Conservation (phyloP, 495 filamentous ascomycete genomes). For the Penicillium turbatum region DNA sequence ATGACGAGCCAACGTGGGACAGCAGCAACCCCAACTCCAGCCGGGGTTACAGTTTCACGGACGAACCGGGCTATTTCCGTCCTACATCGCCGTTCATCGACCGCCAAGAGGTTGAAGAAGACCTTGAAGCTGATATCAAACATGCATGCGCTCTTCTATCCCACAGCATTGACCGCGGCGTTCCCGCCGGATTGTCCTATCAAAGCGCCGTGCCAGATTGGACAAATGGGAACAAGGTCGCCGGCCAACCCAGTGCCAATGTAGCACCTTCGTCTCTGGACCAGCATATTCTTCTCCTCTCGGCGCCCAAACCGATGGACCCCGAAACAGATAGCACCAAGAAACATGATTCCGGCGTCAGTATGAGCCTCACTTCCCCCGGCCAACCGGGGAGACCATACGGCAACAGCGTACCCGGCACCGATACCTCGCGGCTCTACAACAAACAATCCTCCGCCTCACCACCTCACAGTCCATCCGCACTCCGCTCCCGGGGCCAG, state of each 20-base stretch:
- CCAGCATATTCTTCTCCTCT: background rate
- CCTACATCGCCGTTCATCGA: slow-evolving; percentile 19
- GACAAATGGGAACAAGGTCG: background rate
- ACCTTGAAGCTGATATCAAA: slow-evolving; percentile 22
- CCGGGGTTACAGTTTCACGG: slow-evolving; percentile 21
- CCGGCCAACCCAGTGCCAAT: background rate
- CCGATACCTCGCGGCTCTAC: slow-evolving; percentile 17
- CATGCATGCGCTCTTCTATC: slow-evolving; percentile 23
- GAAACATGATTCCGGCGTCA: slow-evolving; percentile 6
- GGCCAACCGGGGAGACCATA: background rate
- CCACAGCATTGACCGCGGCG: slow-evolving; percentile 24
- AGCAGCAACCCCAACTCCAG: slow-evolving; percentile 1
- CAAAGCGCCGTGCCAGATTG: slow-evolving; percentile 2
- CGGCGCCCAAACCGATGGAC: background rate
- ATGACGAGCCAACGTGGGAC: slow-evolving; percentile 6
- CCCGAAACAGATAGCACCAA: background rate
- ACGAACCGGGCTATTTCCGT: slow-evolving; percentile 22
- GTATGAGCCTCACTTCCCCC: slow-evolving; percentile 8
- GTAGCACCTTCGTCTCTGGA: background rate
- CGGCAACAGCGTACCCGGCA: slow-evolving; percentile 4
- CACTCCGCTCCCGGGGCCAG: slow-evolving; percentile 9
- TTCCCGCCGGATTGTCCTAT: slow-evolving; percentile 18
- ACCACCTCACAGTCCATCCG: slow-evolving; percentile 2
- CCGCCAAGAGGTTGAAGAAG: slow-evolving; percentile 20
- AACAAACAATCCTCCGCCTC: slow-evolving; percentile 9